phyloP scores from a whole-genome alignment of 2,329 filamentous ascomycete genomes.

The Thermothelomyces thermophilus region DNA sequence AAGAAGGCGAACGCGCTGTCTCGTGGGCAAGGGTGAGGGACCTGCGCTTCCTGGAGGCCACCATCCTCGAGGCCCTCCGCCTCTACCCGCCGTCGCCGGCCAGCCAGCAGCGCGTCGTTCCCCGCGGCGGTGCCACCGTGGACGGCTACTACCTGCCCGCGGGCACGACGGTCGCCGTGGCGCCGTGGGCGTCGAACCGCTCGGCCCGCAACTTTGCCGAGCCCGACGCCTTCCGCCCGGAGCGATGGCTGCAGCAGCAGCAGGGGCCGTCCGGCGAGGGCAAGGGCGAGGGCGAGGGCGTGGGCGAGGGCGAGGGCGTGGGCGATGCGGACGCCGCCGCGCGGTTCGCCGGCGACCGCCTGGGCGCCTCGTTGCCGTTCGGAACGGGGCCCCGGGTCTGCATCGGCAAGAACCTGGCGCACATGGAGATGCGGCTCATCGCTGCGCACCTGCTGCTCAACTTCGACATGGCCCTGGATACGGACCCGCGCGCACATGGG shows the following conservation, averaged over 20 bases:
- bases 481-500: not conserved
- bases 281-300: no score
- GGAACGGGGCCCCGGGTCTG: slow-evolving; percentile 1
- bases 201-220: not conserved
- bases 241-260: slow-evolving; percentile 2
- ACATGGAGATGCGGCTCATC: slow-evolving; percentile 5
- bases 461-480: not conserved
- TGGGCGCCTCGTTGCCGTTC: not conserved
- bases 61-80: not conserved
- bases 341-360: not conserved
- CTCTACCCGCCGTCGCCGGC: slow-evolving; percentile 1
- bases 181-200: not conserved
- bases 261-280: no score
- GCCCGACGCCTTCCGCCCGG: not conserved
- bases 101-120: not conserved
- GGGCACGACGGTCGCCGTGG: not conserved
- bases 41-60: not conserved
- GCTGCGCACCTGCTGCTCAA: not conserved
- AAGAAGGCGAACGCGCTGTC: no score
- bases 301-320: no score
- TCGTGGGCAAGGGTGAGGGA: not conserved
- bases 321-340: not conserved
- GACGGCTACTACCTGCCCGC: not conserved
- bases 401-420: slow-evolving; percentile 1
- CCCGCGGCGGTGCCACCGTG: not conserved